phyloP scores from a whole-genome alignment of 805 yeast species.

The Lachancea sp. region DNA sequence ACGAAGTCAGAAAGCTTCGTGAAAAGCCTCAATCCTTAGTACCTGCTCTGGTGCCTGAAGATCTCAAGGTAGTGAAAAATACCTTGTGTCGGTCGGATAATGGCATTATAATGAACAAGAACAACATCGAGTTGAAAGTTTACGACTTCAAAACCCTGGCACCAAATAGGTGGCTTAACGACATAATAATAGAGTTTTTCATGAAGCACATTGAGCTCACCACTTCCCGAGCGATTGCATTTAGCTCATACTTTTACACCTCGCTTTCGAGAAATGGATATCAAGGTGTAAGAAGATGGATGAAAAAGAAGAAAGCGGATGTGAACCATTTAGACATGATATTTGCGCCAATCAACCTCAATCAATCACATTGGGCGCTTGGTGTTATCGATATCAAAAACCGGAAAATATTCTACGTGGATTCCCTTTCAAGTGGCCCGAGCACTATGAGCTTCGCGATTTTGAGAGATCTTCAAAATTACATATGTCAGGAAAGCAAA shows the following conservation, averaged over 20 bases:
- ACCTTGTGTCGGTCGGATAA: slow-evolving; percentile 27
- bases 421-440: slow-evolving; percentile 52
- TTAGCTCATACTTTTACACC: slow-evolving; percentile 85
- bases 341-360: slow-evolving; percentile 79
- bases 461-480: slow-evolving; percentile 47
- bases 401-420: slow-evolving; percentile 61
- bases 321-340: slow-evolving; percentile 59
- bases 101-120: slow-evolving; percentile 25
- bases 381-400: slow-evolving; percentile 64
- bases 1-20: slow-evolving; percentile 23
- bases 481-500: slow-evolving; percentile 62
- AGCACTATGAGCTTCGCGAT: slow-evolving; percentile 33
- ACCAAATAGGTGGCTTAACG: slow-evolving; percentile 81
- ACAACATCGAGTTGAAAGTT: slow-evolving; percentile 52
- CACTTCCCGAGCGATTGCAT: slow-evolving; percentile 49
- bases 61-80: slow-evolving; percentile 21
- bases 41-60: slow-evolving; percentile 20
- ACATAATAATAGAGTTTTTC: slow-evolving; percentile 81
- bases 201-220: slow-evolving; percentile 36
- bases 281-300: slow-evolving; percentile 76
- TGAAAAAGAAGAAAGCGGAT: slow-evolving; percentile 64
- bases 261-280: slow-evolving; percentile 69
- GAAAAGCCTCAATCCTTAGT: slow-evolving; percentile 20
- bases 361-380: slow-evolving; percentile 86
- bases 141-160: slow-evolving; percentile 66